phyloP scores from a whole-genome alignment of 2,329 filamentous ascomycete species.

The Talaromyces sp. region DNA sequence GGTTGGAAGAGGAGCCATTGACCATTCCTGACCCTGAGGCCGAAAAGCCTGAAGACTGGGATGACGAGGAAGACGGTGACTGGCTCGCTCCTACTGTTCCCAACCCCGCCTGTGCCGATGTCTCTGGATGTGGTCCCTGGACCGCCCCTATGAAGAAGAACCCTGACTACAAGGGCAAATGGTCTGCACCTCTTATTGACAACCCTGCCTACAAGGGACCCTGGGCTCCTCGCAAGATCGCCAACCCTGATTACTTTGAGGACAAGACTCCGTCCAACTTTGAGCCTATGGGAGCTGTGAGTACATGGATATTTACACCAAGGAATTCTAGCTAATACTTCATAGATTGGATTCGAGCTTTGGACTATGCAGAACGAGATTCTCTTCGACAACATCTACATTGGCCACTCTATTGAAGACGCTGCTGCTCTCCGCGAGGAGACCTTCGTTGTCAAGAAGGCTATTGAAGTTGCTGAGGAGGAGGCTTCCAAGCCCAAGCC shows the following conservation, averaged over 20 bases:
- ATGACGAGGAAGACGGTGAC: slow-evolving; percentile 98
- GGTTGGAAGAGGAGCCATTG: slow-evolving; percentile 84
- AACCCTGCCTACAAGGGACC: slow-evolving; percentile 97
- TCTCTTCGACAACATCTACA: slow-evolving; percentile 99
- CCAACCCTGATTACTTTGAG: slow-evolving; percentile 94
- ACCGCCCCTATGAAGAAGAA: slow-evolving; percentile 88
- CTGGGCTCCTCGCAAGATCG: slow-evolving; percentile 93
- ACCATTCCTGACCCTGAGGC: slow-evolving; percentile 89
- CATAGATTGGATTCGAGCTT: slow-evolving; percentile 92
- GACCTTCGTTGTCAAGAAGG: slow-evolving; percentile 85
- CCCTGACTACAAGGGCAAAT: slow-evolving; percentile 98
- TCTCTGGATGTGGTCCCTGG: slow-evolving; percentile 92
- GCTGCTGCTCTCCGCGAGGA: slow-evolving; percentile 83
- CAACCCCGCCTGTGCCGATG: slow-evolving; percentile 94
- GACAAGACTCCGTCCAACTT: slow-evolving; percentile 96
- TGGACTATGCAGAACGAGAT: slow-evolving; percentile 99
- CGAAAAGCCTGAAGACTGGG: slow-evolving; percentile 98
- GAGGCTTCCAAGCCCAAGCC: slow-evolving; percentile 76
- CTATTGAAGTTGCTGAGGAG: slow-evolving; percentile 75
- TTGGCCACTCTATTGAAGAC: slow-evolving; percentile 92
- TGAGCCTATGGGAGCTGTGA: slow-evolving; percentile 94
- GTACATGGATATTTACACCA: slow-evolving; percentile 37
- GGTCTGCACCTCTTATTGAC: slow-evolving; percentile 86
- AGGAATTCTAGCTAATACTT: slow-evolving; percentile 13
- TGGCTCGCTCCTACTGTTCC: slow-evolving; percentile 85